Base-by-base conservation (phyloP, 805 yeast genomes). In the Kregervanrija fluxuum region DNA sequence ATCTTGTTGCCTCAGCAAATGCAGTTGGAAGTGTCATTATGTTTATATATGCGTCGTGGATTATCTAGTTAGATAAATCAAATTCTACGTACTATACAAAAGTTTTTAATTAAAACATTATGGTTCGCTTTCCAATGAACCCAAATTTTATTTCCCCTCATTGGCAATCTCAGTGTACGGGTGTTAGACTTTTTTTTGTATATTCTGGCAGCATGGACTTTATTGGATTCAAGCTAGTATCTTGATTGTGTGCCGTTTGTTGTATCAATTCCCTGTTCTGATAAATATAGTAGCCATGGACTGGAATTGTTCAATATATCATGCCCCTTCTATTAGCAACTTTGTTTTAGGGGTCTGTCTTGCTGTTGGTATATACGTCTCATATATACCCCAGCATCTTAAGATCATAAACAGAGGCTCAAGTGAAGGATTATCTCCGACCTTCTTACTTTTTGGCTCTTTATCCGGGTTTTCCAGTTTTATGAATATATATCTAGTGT, bases 341-440 rank as follows among this genome's bases (percentile, higher is more conserved):
- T 74, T 83, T 38, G 52, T 64, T 2, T 53, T 79, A 10, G 75
- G 86, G 28, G 47, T 76, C 0, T 41, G 68, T 5, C 72, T 87
- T 32, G 80, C 88, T 0, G 40, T 75, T 2, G 95, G 89, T 3
- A 85, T 87, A 8, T 75, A 80, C 32, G 53, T 72, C 10, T 82
- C 91, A 37, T 87, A 87, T 58, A 43, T 81, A 3, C 95, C 95
- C 0, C 96, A 87, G 64, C 86, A 82, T 59, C 45, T 69, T 37
- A 73, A 80, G 37, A 79, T 87, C 43, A 61, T 75, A 42, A 53
- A 58, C 14, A 71, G 88, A 41, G 62, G 73, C 41, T 73, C 88
- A 5, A 79, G 90, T 11, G 89, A 85, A 57, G 96, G 96, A 4
- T 66, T 87, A 16, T 82, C 90, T 5, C 85, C 90, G 11, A 69